Evolutionary conservation across 495 filamentous ascomycete genomes (phyloP).

Genomic region (Penicillium salamii): DNA sequence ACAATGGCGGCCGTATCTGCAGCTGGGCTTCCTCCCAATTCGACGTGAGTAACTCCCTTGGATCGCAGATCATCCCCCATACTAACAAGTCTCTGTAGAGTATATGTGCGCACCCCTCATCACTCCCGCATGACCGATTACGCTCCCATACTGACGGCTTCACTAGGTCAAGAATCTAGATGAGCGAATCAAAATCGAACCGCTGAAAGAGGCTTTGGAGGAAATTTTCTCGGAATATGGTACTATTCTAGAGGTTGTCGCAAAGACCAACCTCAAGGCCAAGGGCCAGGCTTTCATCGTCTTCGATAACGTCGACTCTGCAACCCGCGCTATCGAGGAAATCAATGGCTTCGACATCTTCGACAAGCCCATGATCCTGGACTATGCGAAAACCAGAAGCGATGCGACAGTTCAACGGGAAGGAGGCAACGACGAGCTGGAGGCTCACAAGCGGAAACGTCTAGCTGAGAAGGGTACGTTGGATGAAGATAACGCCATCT

Average conservation of each 20-base stretch:
- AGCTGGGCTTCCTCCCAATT: conserved; percentile 39
- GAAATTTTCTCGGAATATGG: conserved; percentile 91
- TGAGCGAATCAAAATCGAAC: conserved; percentile 81
- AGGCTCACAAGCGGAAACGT: conserved; percentile 79
- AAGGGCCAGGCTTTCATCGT: conserved; percentile 98
- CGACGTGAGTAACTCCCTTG: conserved; percentile 38
- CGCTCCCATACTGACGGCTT: conserved; percentile 14
- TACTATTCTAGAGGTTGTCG: conserved; percentile 84
- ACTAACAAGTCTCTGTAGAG: conserved; percentile 36
- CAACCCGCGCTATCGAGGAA: conserved; percentile 78
- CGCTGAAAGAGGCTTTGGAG: conserved; percentile 68
- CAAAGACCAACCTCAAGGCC: conserved; percentile 85
- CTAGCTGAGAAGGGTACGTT: conserved; percentile 85
- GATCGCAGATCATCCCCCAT: background rate
- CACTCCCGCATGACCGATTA: conserved; percentile 4
- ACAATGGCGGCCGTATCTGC: conserved; percentile 39
- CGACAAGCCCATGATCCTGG: conserved; percentile 86
- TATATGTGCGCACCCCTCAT: conserved; percentile 45
- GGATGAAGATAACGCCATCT: background rate
- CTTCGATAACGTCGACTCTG: conserved; percentile 75
- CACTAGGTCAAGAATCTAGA: conserved; percentile 83
- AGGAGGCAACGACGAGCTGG: conserved; percentile 77
- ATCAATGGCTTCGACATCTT: conserved; percentile 93
- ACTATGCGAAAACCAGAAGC: conserved; percentile 79
- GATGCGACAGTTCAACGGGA: conserved; percentile 79